These are phyloP conservation scores for Eimeria praecox DNA, from an alignment of 169 alveolate species.

Conservation along the genomic window DNA sequence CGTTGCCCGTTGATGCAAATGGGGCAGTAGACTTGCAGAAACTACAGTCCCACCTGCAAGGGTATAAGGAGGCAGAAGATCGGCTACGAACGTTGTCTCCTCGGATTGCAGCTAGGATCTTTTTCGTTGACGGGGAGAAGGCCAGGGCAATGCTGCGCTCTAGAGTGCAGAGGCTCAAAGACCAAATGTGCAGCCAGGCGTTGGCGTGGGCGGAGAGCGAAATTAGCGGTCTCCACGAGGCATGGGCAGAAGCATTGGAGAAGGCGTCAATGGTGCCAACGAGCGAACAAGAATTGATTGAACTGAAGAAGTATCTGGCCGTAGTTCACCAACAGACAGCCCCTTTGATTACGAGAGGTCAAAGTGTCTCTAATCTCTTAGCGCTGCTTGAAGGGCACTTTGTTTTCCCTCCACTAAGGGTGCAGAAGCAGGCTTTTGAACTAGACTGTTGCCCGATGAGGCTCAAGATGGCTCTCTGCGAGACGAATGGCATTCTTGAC, in stretches of 20 bases:
- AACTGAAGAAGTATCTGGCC: constrained; percentile 48
- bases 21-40: neutral
- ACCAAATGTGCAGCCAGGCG: constrained; percentile 54
- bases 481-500: constrained; percentile 71
- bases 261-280: constrained; percentile 57
- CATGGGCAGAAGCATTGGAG: constrained; percentile 44
- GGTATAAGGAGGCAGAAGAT: constrained; percentile 16
- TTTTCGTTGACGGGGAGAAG: constrained; percentile 50
- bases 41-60: constrained; percentile 7
- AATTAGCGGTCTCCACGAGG: constrained; percentile 21
- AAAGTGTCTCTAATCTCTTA: constrained; percentile 9
- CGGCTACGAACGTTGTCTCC: constrained; percentile 15
- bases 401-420: constrained; percentile 37
- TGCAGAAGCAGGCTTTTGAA: constrained; percentile 70
- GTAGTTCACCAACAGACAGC: constrained; percentile 61
- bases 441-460: constrained; percentile 59
- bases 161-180: neutral
- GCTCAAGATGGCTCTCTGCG: constrained; percentile 68
- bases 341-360: constrained; percentile 57
- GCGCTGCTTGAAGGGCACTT: constrained; percentile 40
- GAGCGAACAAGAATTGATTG: constrained; percentile 57
- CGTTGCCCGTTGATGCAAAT: constrained; percentile 13
- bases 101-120: constrained; percentile 43
- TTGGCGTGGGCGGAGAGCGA: constrained; percentile 67
- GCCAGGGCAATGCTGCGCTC: constrained; percentile 55